These are phyloP conservation scores for Moniliophthora roreri DNA, from an alignment of 1,284 basidiomycete genomes.

Conservation along the genomic window DNA sequence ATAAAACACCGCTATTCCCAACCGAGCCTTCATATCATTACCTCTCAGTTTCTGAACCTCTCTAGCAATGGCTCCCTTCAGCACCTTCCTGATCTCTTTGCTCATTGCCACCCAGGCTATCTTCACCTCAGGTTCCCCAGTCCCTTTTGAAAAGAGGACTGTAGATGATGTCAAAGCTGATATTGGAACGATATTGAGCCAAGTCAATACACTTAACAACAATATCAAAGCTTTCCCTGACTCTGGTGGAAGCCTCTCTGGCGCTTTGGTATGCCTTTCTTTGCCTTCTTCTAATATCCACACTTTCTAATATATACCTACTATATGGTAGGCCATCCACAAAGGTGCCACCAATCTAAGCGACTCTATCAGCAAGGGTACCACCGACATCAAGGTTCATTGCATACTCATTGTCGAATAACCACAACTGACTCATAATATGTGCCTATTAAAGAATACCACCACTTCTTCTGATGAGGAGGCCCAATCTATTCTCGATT, in stretches of 20 bases:
- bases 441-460: no score
- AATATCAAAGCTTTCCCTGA: constrained; percentile 22
- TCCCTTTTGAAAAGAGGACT: constrained; percentile 16
- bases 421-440: no score
- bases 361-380: constrained; percentile 16
- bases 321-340: constrained; percentile 20
- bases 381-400: constrained; percentile 18
- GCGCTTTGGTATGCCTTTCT: constrained; percentile 20
- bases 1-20: no score
- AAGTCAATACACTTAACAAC: constrained; percentile 22
- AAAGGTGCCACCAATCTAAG: constrained; percentile 15
- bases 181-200: constrained; percentile 18
- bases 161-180: constrained; percentile 23
- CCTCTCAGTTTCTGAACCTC: no score
- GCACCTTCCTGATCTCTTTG: constrained; percentile 6
- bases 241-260: constrained; percentile 20
- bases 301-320: no score
- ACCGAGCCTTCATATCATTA: no score
- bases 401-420: neutral
- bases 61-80: no score
- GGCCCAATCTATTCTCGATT: constrained; percentile 4
- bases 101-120: constrained; percentile 12
- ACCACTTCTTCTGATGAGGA: neutral
- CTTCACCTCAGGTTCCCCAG: constrained; percentile 11
- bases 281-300: neutral